Evolutionary conservation across 1,284 basidiomycete genomes (phyloP).

Genomic region (Ustilago curta): DNA sequence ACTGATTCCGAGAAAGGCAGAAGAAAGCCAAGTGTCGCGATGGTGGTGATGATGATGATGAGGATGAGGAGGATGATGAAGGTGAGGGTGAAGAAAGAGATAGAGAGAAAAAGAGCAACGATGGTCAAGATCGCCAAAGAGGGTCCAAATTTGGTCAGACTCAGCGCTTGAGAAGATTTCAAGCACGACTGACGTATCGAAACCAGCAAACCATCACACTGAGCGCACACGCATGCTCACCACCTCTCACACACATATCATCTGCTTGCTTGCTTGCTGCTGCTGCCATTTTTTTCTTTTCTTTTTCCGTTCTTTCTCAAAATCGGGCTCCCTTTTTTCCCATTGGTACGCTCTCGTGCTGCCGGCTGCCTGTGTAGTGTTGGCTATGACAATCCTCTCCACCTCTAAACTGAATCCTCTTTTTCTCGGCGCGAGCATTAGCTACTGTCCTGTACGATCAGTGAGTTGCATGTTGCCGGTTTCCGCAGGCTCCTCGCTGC

Average conservation of each 20-base stretch:
- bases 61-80: neutral
- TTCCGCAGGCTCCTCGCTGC: no score
- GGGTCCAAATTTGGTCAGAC: slow-evolving; percentile 2
- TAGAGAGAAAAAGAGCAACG: slow-evolving; percentile 2
- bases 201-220: neutral
- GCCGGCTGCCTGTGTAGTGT: neutral
- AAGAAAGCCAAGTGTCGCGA: slow-evolving; percentile 5
- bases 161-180: neutral
- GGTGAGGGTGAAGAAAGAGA: neutral
- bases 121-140: neutral
- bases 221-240: neutral
- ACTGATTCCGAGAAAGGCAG: neutral
- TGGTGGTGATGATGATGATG: no score
- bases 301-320: neutral
- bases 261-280: neutral
- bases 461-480: no score
- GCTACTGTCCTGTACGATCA: no score
- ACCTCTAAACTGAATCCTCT: slow-evolving; percentile 1
- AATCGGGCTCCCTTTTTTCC: neutral
- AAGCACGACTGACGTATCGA: neutral
- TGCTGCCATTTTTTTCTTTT: neutral
- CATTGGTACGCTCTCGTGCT: no score
- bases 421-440: no score
- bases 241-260: neutral
- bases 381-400: slow-evolving; percentile 5